phyloP scores from a whole-genome alignment of 768 basidiomycete species.

The Mycena polygramma region DNA sequence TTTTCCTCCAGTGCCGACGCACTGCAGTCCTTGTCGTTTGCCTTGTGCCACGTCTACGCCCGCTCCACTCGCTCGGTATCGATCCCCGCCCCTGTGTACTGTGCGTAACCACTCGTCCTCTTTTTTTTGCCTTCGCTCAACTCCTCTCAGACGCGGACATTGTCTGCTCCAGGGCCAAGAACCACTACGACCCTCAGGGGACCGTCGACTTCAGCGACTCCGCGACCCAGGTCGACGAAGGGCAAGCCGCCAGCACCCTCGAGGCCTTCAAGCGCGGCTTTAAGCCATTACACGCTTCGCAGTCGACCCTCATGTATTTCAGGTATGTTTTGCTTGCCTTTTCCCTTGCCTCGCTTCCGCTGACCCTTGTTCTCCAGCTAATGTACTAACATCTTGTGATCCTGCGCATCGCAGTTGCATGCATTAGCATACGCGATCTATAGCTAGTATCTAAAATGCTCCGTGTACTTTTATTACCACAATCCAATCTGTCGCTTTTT shows the following conservation, averaged over 20 bases:
- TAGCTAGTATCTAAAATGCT: not conserved
- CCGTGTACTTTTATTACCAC: not conserved
- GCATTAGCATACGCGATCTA: not conserved
- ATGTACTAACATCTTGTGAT: no score
- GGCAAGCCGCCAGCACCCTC: constrained; percentile 55
- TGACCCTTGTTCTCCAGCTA: not conserved
- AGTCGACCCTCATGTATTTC: constrained; percentile 66
- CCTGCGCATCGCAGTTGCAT: no score
- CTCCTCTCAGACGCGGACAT: constrained; percentile 64
- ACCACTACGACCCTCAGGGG: constrained; percentile 80
- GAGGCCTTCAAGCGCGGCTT: constrained; percentile 67
- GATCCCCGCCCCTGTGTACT: constrained; percentile 38
- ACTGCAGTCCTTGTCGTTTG: constrained; percentile 76
- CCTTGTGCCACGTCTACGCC: constrained; percentile 65
- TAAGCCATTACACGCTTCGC: constrained; percentile 66
- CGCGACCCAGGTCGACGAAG: constrained; percentile 61
- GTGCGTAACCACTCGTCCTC: constrained; percentile 4
- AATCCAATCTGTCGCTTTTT: not conserved
- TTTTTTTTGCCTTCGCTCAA: not conserved
- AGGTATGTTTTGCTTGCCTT: not conserved
- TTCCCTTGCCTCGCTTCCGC: not conserved
- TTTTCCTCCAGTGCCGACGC: constrained; percentile 61
- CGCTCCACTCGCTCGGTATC: constrained; percentile 37
- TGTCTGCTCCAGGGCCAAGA: constrained; percentile 81
- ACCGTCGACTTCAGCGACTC: constrained; percentile 71